Evolutionary conservation across 352 stramenopile genomes (phyloP), one percentile per base, ranked within the genome.

Genomic region (Pythium coloratum): DNA sequence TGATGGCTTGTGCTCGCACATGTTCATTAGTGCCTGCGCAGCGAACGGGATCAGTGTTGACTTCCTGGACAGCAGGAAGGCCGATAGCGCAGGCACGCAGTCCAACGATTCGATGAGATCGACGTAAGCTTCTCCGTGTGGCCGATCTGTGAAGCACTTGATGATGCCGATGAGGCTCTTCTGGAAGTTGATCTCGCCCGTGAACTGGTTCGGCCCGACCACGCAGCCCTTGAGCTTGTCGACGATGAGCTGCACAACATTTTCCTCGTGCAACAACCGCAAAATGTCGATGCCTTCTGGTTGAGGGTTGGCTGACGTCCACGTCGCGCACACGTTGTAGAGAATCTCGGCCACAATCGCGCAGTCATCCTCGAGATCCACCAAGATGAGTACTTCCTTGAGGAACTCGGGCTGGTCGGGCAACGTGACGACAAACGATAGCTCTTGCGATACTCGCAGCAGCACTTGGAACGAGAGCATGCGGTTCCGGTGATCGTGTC

Each of bases 111-210:
- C 56, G 20, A 74, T 60, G 1, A 53, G 20, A 1, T 74, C 62
- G 6, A 70, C 36, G 44, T 67, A 74, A 1, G 64, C 38, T 14
- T 8, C 13, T 67, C 72, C 10, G 73, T 70, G 76, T 0, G 82
- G 86, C 34, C 79, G 70, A 1, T 84, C 79, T 24, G 82, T 92
- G 60, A 88, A 94, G 64, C 76, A 89, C 73, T 89, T 94, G 24
- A 78, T 78, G 62, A 94, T 92, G 26, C 81, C 78, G 33, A 94
- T 68, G 28, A 94, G 51, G 59, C 86, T 90, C 59, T 81, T 84
- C 70, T 94, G 84, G 56, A 89, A 94, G 14, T 84, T 89, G 53
- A 94, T 87, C 50, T 94, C 85, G 32, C 85, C 85, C 30, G 84
- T 76, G 33, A 94, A 88, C 57, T 92, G 82, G 30, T 86, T 82